Evolutionary conservation across 441 rosid genomes (phyloP), one percentile per base, ranked within the genome.

Genomic region (Eutrema salsugineum): DNA sequence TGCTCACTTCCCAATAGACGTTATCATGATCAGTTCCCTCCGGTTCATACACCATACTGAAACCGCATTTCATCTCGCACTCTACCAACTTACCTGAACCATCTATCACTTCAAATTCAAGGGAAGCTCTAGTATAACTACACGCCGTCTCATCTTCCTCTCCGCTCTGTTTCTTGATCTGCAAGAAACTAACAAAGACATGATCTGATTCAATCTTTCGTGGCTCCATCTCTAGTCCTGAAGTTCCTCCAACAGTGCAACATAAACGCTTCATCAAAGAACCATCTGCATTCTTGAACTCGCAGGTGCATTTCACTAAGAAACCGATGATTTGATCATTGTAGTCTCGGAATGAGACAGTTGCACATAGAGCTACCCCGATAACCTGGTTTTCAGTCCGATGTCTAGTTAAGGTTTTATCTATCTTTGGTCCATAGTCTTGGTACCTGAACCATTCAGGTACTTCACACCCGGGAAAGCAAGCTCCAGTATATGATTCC

Each of bases 381-480:
- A 11, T 14, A 27, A 62, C 15, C 22, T 5, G 22, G 38, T 15
- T 42, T 43, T 62, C 51, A 44, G 15, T 27, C 16, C 9, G 15
- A 24, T 62, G 51, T 43, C n/a, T 27, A 1, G 46, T 16, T 4
- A 57, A 36, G 0, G 11, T 6, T 57, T 3, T 36, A 11, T 57
- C 44, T 35, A 57, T 35, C 16, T 17, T 6, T 57, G 63, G 5
- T 17, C 63, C 66, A 8, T 27, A 28, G 5, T 2, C 53, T 62
- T 42, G 14, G 15, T 62, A 14, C 17, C 10, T 10, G 53, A 62
- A 62, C 66, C 66, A 62, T 27, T 43, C 20, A 62, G 63, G 63
- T 19, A 57, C 46, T 0, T 57, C 46, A 43, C 53, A 43, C 30
- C 66, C 66, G 28, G 66, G 63, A 57, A 57, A 57, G 46, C 63